Evolutionary conservation across 148 eudicot species (phyloP), one percentile per base, ranked within the genome.

Genomic region (Cornus controversa): DNA sequence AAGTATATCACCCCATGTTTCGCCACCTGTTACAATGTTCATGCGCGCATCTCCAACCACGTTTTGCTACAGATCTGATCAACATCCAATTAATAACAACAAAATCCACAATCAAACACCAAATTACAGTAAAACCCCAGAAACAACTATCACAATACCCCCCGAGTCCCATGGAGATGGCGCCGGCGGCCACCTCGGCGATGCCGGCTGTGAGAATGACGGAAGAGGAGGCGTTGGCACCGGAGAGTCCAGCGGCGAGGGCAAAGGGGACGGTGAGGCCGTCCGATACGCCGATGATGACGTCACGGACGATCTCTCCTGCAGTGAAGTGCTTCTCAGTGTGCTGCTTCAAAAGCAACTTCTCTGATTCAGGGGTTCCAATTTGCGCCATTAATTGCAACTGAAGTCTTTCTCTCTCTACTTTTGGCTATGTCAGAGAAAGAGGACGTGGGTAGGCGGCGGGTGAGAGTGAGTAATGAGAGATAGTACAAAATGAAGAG

Each of bases 141-240:
- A 66, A 28, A 0, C 11, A 28, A 13, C 0, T 31, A 14, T 15
- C 5, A 37, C 2, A 57, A 22, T 85, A 92, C 91, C 94, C 97
- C 81, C 97, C 97, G 75, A 92, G 94, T 28, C 97, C 97, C 92
- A 90, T 90, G 79, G 97, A 89, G 64, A 92, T 90, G 74, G 97
- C 97, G 37, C 97, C 97, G 82, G 97, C 97, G 40, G 91, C 97
- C 27, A 92, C 91, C 63, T 92, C 97, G 0, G 97, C 97, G 28
- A 92, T 81, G 37, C 97, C 97, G 75, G 97, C 97, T 24, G 93
- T 89, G 79, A 92, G 90, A 67, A 92, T 82, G 66, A 92, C 84
- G 57, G 92, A 84, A 10, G 97, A 92, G 2, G 97, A 77, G 4
- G 92, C 97, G 67, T 90, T 89, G 68, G 97, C 97, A 18, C 97